Evolutionary conservation across 768 basidiomycete genomes (phyloP), one percentile per base, ranked within the genome.

Genomic region (Mycena polygramma): DNA sequence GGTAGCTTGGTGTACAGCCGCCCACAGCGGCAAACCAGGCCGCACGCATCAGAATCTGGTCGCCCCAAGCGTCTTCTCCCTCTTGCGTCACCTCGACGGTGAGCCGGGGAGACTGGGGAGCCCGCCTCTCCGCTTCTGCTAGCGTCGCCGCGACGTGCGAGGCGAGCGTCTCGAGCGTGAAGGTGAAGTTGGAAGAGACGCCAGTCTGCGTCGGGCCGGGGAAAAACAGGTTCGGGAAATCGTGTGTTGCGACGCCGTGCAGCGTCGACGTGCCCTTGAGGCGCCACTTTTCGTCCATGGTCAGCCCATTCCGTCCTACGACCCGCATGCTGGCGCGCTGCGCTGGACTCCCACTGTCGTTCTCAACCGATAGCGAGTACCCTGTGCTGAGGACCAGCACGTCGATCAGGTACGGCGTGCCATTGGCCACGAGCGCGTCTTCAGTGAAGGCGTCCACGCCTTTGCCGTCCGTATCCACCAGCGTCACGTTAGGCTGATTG

Each of bases 221-320:
- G 65, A 70, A 64, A 66, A 75, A 75, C 2, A 75, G 36, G 35
- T 75, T 75, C 7, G 74, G 74, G 54, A 75, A 75, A 0, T 43
- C 66, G 48, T 68, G 19, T 4, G 65, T 20, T 17, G 53, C 43
- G 7, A 70, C 65, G 35, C 74, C 74, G 57, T 75, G 74, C 4
- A 75, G 61, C 15, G 74, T 60, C 7, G 39, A 55, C 15, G 65
- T 60, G 35, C 65, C 66, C 6, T 62, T 41, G 36, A 20, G 19
- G 14, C 15, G 2, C 71, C 71, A 72, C 17, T 58, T 59, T 4
- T 68, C 62, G 43, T 68, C 71, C 61, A 72, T 53, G 57, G 5
- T 15, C 30, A 6, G 17, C 17, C 71, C 71, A 19, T 24, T 53
- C 4, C 67, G 57, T n/a, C 71, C 71, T 9, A 46, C 5, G 22